Base-by-base conservation (phyloP, 169 alveolate genomes). In the Cyclospora cayetanensis region DNA sequence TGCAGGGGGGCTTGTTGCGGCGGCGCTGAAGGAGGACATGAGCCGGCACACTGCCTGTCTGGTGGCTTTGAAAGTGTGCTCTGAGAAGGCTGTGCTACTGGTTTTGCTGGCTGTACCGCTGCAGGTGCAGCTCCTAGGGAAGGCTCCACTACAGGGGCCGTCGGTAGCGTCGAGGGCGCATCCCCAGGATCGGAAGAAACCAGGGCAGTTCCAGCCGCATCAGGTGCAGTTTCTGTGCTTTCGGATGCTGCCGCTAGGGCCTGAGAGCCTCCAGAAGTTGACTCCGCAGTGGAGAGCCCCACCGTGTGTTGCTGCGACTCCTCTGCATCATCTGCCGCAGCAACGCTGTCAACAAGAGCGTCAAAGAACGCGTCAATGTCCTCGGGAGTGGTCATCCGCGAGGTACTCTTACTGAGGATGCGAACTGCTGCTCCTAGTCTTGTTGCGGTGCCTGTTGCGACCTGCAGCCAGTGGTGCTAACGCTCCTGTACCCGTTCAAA, bases 311-410 rank as follows among this genome's bases (percentile, higher is more conserved):
- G 55, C 55, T 7, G 15, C 55, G 37, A 29, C 52, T 29, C 88
- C 50, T 66, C 70, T 50, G 42, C 66, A 55, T 55, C 90, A 50
- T 52, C 77, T 1, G 60, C 66, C 25, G 41, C 70, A n/a, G 37
- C 91, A 15, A 37, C 83, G 53, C 72, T 70, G 46, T 53, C 91
- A 50, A 85, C 91, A 11, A 85, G 83, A 7, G 91, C 91, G 50
- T 85, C 79, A 12, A 85, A 85, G 35, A 85, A 85, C 39, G 91
- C 91, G 72, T 85, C 91, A n/a, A 85, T 85, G 37, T 85, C 91
- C 46, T 85, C 91, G 25, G 66, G 83, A 27, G 91, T 85, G 37
- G 83, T 53, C 91, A 85, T 85, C 55, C 72, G 25, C 41, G 22
- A 18, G 34, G 39, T 41, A 2, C 43, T 43, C n/a, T 46, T 77